These are phyloP conservation scores for Syzygium jambos DNA, from an alignment of 345 rosid genomes.

Conservation along the genomic window DNA sequence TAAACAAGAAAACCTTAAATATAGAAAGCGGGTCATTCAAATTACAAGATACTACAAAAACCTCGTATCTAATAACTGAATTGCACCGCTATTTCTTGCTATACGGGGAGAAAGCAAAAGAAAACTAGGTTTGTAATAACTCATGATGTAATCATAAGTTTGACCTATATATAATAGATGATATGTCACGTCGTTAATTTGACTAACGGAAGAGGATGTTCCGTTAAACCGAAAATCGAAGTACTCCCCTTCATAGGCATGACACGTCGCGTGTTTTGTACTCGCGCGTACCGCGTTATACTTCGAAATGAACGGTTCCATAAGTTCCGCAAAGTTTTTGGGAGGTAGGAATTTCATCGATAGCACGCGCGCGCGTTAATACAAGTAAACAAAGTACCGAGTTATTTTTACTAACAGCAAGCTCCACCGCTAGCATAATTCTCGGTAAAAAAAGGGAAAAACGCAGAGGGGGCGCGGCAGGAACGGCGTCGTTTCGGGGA, in stretches of 20 bases:
- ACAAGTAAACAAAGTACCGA: accelerated
- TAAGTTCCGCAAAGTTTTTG: background rate
- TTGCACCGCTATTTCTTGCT: background rate
- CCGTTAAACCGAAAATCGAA: background rate
- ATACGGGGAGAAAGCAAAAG: background rate
- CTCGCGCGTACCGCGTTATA: too few species aligned
- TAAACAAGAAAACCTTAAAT: background rate
- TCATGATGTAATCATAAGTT: background rate
- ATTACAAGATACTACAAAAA: background rate
- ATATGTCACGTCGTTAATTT: background rate
- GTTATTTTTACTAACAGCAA: background rate
- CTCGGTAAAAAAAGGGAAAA: too few species aligned
- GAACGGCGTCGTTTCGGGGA: background rate
- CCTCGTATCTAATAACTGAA: background rate
- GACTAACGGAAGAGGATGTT: background rate
- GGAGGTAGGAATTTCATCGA: accelerated
- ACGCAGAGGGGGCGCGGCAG: background rate
- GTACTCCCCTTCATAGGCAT: background rate
- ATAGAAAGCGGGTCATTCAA: background rate
- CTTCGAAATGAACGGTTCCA: background rate
- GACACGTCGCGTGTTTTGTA: background rate
- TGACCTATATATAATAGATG: background rate
- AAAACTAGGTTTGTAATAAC: background rate
- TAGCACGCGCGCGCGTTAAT: background rate
- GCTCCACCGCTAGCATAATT: background rate